These are phyloP conservation scores for Sclerotinia trifoliorum DNA, from an alignment of 2,329 filamentous ascomycete genomes.

Conservation along the genomic window DNA sequence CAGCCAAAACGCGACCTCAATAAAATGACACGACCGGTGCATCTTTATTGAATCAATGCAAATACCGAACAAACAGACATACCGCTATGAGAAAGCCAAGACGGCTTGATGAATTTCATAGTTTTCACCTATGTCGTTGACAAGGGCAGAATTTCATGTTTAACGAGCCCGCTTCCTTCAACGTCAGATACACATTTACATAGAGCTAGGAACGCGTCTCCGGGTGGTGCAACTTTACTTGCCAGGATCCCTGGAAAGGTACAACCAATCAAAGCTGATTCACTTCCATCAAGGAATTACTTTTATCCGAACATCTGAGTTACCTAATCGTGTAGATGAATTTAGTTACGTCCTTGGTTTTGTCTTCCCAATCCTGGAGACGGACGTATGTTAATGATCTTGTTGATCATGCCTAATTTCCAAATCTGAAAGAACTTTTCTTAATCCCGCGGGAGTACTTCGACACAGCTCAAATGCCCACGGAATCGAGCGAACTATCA, in stretches of 20 bases:
- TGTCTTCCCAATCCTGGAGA: constrained; percentile 46
- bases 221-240: constrained; percentile 14
- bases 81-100: constrained; percentile 94
- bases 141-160: constrained; percentile 35
- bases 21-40: neutral
- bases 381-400: constrained; percentile 60
- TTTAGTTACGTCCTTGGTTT: constrained; percentile 23
- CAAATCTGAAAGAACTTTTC: constrained; percentile 51
- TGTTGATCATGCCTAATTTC: constrained; percentile 56
- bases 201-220: constrained; percentile 24
- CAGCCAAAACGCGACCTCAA: constrained; percentile 29
- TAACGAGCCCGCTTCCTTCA: constrained; percentile 25
- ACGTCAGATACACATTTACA: constrained; percentile 18
- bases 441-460: constrained; percentile 44
- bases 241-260: neutral
- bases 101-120: constrained; percentile 90
- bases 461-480: too few species aligned
- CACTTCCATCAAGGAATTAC: neutral
- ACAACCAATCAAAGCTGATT: neutral
- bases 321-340: neutral
- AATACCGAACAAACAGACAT: constrained; percentile 38
- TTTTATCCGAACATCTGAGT: neutral
- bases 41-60: neutral
- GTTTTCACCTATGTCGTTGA: constrained; percentile 32
- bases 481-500: constrained; percentile 46